Evolutionary conservation across 495 filamentous ascomycete species (phyloP).

Genomic region (Bathelium albidoporum): DNA sequence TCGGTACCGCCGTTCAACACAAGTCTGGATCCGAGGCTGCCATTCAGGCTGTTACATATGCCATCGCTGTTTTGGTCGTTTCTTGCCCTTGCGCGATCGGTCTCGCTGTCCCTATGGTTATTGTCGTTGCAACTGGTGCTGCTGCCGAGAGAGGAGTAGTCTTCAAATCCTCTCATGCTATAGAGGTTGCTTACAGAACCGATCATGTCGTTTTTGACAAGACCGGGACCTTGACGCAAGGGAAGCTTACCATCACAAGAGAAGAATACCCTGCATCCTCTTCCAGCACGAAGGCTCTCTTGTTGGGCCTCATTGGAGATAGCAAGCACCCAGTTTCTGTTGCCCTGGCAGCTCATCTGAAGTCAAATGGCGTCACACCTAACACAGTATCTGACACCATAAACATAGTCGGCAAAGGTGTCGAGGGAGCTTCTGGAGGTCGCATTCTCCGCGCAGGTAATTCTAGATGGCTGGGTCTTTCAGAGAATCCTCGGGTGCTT

Average conservation of each 20-base stretch:
- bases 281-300: no score
- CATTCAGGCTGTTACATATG: constrained; percentile 60
- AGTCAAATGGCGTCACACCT: background rate
- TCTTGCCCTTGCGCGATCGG: constrained; percentile 79
- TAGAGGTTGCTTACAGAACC: no score
- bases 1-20: constrained; percentile 40
- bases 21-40: constrained; percentile 39
- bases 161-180: no score
- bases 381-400: constrained; percentile 26
- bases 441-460: constrained; percentile 48
- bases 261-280: no score
- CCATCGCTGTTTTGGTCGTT: constrained; percentile 61
- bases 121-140: constrained; percentile 61
- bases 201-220: no score
- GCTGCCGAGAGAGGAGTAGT: constrained; percentile 51
- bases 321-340: constrained; percentile 62
- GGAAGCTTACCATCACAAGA: no score
- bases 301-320: constrained; percentile 40
- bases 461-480: constrained; percentile 46
- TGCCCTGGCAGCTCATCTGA: constrained; percentile 44
- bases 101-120: constrained; percentile 71
- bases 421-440: constrained; percentile 31
- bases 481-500: constrained; percentile 34
- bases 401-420: constrained; percentile 44
- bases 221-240: no score